phyloP scores from a whole-genome alignment of 2,329 filamentous ascomycete species.

The Pseudocercospora macadamiae region DNA sequence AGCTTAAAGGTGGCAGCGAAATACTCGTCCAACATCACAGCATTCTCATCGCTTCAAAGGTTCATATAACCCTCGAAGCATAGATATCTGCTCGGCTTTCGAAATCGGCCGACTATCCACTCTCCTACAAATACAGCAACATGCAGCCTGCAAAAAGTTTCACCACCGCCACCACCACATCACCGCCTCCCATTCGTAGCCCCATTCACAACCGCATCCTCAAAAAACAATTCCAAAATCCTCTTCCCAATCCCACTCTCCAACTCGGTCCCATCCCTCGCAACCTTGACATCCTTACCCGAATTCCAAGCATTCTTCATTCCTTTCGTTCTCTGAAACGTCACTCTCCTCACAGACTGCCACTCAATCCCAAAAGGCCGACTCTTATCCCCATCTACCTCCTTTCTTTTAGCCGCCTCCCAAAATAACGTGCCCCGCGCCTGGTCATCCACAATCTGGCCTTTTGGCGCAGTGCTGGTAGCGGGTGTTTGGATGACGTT shows the following conservation, averaged over 20 bases:
- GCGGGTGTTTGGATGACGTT: constrained; percentile 78
- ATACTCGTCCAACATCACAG: no score
- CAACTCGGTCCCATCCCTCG: constrained; percentile 88
- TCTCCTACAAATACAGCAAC: no score
- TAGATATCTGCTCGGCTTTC: no score
- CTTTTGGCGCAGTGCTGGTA: constrained; percentile 75
- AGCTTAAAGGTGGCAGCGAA: no score
- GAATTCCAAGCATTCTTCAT: constrained; percentile 92
- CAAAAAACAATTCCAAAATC: constrained; percentile 71
- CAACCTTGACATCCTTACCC: constrained; percentile 93
- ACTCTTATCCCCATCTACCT: constrained; percentile 62
- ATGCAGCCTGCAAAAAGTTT: no score
- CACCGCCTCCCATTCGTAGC: background rate
- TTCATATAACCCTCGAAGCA: no score
- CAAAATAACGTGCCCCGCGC: constrained; percentile 92
- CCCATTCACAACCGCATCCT: background rate
- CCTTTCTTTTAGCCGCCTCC: constrained; percentile 61
- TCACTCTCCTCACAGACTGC: constrained; percentile 78
- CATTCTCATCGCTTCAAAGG: no score
- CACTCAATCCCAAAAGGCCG: constrained; percentile 90
- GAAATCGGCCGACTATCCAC: no score
- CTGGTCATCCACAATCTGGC: constrained; percentile 88
- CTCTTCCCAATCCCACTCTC: constrained; percentile 78
- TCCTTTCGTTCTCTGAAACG: constrained; percentile 85
- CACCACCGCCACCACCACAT: no score